Base-by-base conservation (phyloP, 768 basidiomycete genomes). In the Galerina marginata region DNA sequence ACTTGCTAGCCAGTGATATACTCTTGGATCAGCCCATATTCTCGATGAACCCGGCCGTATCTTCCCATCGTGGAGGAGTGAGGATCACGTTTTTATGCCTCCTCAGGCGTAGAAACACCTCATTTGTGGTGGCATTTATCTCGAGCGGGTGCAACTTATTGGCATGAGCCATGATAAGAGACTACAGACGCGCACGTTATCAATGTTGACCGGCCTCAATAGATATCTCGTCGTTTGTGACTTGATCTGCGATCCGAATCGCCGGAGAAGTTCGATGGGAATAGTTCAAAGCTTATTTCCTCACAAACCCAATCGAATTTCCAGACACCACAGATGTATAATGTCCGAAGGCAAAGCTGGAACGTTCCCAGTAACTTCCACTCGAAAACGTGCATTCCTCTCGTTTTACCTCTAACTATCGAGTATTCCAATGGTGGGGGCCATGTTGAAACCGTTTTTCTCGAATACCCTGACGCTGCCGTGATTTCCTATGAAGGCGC, bases 381-480 rank as follows among this genome's bases (percentile, higher is more conserved):
- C 29, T 69, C 70, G 59, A 90, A 90, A 78, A 64, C 91, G n/a
- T n/a, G n/a, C n/a, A n/a, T n/a, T n/a, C n/a, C n/a, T n/a, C n/a
- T n/a, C n/a, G n/a, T n/a, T n/a, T n/a, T n/a, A n/a, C n/a, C n/a
- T n/a, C n/a, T n/a, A n/a, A n/a, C n/a, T n/a, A n/a, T n/a, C n/a
- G n/a, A n/a, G n/a, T n/a, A n/a, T n/a, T n/a, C n/a, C n/a, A n/a
- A n/a, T n/a, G n/a, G n/a, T n/a, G n/a, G n/a, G n/a, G n/a, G n/a
- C n/a, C n/a, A n/a, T n/a, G n/a, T n/a, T n/a, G n/a, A n/a, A n/a
- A n/a, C n/a, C n/a, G n/a, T n/a, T n/a, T n/a, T n/a, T n/a, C n/a
- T n/a, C n/a, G n/a, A n/a, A 88, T 16, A 89, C 86, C 45, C 82
- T 75, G 7, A 78, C 69, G 60, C 89, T 90, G 0, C 78, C 88